phyloP scores from a whole-genome alignment of 148 eudicot genomes.

The Rhododendron vialii region DNA sequence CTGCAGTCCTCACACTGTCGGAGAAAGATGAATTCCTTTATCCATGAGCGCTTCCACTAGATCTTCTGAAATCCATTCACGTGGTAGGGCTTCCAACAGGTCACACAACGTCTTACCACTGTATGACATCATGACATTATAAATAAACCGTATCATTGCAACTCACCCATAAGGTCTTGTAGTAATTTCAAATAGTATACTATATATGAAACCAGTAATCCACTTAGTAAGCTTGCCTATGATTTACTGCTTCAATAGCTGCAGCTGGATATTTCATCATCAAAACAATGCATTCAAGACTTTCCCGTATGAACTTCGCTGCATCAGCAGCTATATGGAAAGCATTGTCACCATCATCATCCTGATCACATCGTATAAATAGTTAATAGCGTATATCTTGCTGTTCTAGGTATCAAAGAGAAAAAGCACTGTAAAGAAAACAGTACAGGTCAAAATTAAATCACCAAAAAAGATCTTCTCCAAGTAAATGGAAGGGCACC shows the following conservation, averaged over 20 bases:
- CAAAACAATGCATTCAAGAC: slow-evolving; percentile 70
- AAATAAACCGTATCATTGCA: neutral
- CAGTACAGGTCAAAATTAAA: neutral
- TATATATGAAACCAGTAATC: neutral
- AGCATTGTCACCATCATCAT: slow-evolving; percentile 97
- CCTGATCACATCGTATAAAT: slow-evolving; percentile 29
- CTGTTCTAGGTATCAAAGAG: neutral
- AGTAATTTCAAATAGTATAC: neutral
- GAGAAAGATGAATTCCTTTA: slow-evolving; percentile 74
- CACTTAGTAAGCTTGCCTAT: slow-evolving; percentile 46
- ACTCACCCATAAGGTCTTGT: neutral
- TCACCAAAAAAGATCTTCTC: neutral
- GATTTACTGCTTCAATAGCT: slow-evolving; percentile 67
- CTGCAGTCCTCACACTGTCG: slow-evolving; percentile 58
- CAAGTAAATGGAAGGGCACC: neutral
- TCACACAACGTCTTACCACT: slow-evolving; percentile 86
- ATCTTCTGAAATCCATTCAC: slow-evolving; percentile 94
- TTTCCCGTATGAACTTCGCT: slow-evolving; percentile 91
- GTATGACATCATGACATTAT: slow-evolving; percentile 15
- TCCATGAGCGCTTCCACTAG: slow-evolving; percentile 65
- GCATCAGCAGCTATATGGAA: slow-evolving; percentile 95
- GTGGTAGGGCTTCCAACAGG: slow-evolving; percentile 85
- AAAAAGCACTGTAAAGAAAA: neutral
- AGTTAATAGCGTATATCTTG: neutral
- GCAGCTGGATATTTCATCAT: slow-evolving; percentile 79